Conservation (phyloP, 495 filamentous ascomycete genomes). For the Pseudotulostoma volvatum region DNA sequence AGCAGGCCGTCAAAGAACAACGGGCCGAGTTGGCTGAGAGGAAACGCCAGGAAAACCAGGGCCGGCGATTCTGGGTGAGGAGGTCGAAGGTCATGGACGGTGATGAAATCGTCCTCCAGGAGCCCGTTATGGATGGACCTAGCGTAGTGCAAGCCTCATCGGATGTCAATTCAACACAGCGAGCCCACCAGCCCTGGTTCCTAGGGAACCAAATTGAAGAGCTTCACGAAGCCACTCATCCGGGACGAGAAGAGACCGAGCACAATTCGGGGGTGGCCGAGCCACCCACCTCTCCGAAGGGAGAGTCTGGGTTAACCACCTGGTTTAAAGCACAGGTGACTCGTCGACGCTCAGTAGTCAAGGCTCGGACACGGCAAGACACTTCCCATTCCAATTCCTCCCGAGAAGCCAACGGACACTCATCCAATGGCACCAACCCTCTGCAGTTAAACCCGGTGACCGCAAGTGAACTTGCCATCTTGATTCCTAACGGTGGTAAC, state of each 20-base stretch:
- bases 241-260: too few species aligned
- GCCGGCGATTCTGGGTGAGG: not conserved
- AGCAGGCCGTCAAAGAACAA: not conserved
- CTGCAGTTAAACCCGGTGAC: not conserved
- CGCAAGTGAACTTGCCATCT: not conserved
- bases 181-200: too few species aligned
- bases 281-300: constrained; percentile 4
- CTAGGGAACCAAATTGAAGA: too few species aligned
- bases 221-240: too few species aligned
- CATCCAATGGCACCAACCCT: not conserved
- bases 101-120: not conserved
- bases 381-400: constrained; percentile 1
- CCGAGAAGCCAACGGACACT: not conserved
- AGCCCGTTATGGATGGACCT: not conserved
- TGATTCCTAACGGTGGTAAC: not conserved
- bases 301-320: constrained; percentile 34
- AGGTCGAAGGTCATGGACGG: not conserved
- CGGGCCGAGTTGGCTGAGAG: not conserved
- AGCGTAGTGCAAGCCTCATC: not conserved
- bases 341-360: too few species aligned
- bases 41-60: not conserved
- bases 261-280: not conserved
- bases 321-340: constrained; percentile 45
- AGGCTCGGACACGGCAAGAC: constrained; percentile 12
- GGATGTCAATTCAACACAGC: too few species aligned